A percentile compares a stretch with the other conserved stretches of the same genome.
These are phyloP conservation scores for Zangia roseola DNA, from an alignment of 768 basidiomycete species.

Conservation along the genomic window DNA sequence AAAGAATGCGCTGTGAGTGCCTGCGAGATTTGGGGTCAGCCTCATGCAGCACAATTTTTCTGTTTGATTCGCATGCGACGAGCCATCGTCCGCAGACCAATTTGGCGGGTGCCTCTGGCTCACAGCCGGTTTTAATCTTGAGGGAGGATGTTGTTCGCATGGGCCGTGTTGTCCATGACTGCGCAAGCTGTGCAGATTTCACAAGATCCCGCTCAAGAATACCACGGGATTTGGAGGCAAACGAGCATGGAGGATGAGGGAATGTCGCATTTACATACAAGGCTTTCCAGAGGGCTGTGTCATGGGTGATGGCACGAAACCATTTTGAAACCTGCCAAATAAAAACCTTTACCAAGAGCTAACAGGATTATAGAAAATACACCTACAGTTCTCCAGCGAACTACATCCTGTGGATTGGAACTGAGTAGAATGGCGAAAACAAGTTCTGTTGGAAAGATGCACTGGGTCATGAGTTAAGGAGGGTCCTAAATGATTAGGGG, in stretches of 20 bases:
- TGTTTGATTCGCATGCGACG: neutral
- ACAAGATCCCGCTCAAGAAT: neutral
- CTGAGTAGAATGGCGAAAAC: neutral
- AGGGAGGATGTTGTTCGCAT: neutral
- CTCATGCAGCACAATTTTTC: neutral
- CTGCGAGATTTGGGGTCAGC: neutral
- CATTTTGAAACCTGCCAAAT: constrained; percentile 6
- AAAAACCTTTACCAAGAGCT: neutral
- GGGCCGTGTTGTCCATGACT: neutral
- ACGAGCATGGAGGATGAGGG: neutral
- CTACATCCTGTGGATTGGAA: neutral
- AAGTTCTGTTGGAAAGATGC: neutral
- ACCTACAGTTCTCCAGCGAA: constrained; percentile 1
- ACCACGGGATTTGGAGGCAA: neutral
- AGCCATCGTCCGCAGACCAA: constrained; percentile 7
- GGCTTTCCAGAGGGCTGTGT: neutral
- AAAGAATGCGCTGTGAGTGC: neutral
- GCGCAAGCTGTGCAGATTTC: neutral
- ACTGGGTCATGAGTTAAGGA: too few relatives aligned
- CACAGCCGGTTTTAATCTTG: too few relatives aligned
- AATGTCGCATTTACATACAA: neutral
- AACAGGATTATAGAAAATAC: too few relatives aligned
- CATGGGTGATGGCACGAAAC: neutral
- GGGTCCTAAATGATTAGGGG: too few relatives aligned
- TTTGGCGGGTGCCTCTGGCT: too few relatives aligned